These are phyloP conservation scores for Aspergillus indologenus DNA, from an alignment of 495 filamentous ascomycete species.

Conservation along the genomic window DNA sequence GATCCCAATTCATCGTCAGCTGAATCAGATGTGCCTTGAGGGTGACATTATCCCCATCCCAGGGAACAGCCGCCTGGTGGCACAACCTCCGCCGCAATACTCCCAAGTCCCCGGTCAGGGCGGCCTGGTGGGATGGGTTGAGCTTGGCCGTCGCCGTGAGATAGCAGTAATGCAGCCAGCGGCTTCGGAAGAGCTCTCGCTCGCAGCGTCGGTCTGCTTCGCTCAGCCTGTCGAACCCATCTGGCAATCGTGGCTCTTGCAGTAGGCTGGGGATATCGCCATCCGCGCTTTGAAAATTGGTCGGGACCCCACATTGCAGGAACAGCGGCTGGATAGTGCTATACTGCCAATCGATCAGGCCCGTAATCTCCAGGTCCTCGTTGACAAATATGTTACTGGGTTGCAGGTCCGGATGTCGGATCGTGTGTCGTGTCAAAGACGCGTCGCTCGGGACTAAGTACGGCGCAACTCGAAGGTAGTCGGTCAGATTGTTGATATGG, in stretches of 20 bases:
- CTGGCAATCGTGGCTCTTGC: constrained; percentile 22
- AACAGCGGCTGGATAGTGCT: constrained; percentile 26
- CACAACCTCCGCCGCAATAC: constrained; percentile 26
- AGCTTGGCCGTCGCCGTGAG: constrained; percentile 23
- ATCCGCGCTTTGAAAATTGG: constrained; percentile 32
- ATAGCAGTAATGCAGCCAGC: constrained; percentile 27
- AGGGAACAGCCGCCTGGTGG: constrained; percentile 18
- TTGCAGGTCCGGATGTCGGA: constrained; percentile 26
- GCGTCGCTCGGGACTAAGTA: constrained; percentile 16
- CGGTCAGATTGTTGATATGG: constrained; percentile 16
- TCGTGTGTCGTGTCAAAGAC: constrained; percentile 19
- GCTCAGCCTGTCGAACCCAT: constrained; percentile 21
- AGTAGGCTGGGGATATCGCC: constrained; percentile 25
- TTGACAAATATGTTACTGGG: constrained; percentile 30
- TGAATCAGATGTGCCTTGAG: constrained; percentile 22
- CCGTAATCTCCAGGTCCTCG: constrained; percentile 22
- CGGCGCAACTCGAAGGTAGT: constrained; percentile 24
- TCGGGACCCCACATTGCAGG: constrained; percentile 27
- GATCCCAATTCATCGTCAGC: constrained; percentile 20
- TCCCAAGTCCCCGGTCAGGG: constrained; percentile 17
- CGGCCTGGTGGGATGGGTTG: constrained; percentile 28
- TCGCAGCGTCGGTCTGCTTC: constrained; percentile 15
- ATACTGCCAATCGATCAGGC: constrained; percentile 36
- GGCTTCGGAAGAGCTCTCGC: constrained; percentile 23
- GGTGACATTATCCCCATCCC: constrained; percentile 23